Percentiles rank a stretch among this genome's conserved stretches.
Conservation (phyloP, 139 green algal genomes). For the Mychonastes homosphaera region DNA sequence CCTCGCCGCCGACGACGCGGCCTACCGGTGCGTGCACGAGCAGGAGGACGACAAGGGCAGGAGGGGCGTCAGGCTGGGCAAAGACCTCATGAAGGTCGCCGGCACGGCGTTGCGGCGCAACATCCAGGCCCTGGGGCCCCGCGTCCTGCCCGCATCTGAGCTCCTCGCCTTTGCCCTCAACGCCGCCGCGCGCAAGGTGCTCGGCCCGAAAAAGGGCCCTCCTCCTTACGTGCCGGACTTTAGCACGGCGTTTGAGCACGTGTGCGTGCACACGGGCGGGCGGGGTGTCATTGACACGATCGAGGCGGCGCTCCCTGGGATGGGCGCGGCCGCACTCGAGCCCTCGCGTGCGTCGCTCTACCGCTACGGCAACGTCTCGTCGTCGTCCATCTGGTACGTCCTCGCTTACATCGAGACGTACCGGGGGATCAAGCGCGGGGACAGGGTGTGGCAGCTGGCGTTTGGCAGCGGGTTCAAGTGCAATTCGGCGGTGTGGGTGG, state of each 20-base stretch:
- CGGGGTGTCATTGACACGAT: constrained; percentile 74
- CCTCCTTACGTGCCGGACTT: neutral
- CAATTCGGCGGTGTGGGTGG: constrained; percentile 61
- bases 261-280: constrained; percentile 29
- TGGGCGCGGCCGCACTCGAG: constrained; percentile 5
- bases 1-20: constrained; percentile 72
- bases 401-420: constrained; percentile 45
- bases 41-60: constrained; percentile 56
- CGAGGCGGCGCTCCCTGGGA: constrained; percentile 73
- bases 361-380: constrained; percentile 15
- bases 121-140: constrained; percentile 76
- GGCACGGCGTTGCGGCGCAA: no score
- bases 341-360: neutral
- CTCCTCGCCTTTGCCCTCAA: constrained; percentile 72
- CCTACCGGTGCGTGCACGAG: constrained; percentile 79
- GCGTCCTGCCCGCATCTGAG: constrained; percentile 72
- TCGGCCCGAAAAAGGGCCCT: constrained; percentile 16
- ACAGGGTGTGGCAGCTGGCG: constrained; percentile 64
- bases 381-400: constrained; percentile 17
- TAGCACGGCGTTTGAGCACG: neutral
- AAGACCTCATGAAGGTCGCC: constrained; percentile 51
- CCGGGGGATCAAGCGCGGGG: constrained; percentile 35
- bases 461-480: constrained; percentile 75
- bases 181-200: constrained; percentile 54
- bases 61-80: constrained; percentile 44